Conservation (phyloP, 306 rosid species). For the Abrus precatorius region DNA sequence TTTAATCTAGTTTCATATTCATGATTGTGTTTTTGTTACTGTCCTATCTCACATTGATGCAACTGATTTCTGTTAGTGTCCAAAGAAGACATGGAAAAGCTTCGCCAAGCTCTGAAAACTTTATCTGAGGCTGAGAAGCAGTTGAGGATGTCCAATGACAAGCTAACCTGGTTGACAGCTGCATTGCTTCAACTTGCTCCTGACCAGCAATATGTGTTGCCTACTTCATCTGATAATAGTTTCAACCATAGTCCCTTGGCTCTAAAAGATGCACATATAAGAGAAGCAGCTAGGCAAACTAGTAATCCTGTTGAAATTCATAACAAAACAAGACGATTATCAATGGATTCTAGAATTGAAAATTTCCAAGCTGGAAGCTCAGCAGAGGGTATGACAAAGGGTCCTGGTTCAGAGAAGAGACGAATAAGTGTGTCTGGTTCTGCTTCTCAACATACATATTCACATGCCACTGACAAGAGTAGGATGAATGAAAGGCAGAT, state of each 20-base stretch:
- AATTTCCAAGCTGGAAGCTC: constrained; percentile 66
- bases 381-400: constrained; percentile 57
- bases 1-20: constrained; percentile 37
- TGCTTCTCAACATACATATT: constrained; percentile 62
- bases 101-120: constrained; percentile 95
- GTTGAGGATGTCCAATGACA: constrained; percentile 92
- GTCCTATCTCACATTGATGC: constrained; percentile 33
- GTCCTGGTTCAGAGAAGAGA: constrained; percentile 63
- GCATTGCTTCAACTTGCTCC: constrained; percentile 99
- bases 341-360: constrained; percentile 61
- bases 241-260: constrained; percentile 82
- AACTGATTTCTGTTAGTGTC: constrained; percentile 60
- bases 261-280: constrained; percentile 58
- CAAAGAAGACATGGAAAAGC: constrained; percentile 96
- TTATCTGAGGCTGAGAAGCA: constrained; percentile 98
- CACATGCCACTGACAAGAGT: constrained; percentile 49
- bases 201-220: constrained; percentile 93
- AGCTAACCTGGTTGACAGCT: constrained; percentile 96
- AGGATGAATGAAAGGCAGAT: constrained; percentile 61
- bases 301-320: constrained; percentile 63
- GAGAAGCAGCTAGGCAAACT: constrained; percentile 56
- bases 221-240: constrained; percentile 86
- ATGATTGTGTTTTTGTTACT: constrained; percentile 1
- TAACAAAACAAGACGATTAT: constrained; percentile 59
- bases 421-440: constrained; percentile 57